phyloP scores from a whole-genome alignment of 768 basidiomycete genomes.

The Lactifluus piperatus region DNA sequence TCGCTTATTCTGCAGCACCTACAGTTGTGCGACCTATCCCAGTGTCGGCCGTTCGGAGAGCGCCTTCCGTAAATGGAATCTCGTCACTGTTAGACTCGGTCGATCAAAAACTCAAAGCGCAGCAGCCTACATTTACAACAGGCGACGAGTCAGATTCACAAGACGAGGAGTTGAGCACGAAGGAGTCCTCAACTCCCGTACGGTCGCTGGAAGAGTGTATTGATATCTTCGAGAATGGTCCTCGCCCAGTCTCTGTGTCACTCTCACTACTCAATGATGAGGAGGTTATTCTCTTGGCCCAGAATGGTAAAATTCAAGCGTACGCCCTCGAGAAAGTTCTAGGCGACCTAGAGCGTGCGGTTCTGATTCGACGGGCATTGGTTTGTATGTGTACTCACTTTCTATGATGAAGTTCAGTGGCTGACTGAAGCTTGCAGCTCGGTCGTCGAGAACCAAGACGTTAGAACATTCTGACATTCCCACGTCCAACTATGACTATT shows the following conservation, averaged over 20 bases:
- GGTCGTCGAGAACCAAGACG: constrained; percentile 74
- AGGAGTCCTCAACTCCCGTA: constrained; percentile 11
- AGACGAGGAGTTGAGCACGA: constrained; percentile 17
- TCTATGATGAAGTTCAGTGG: background rate
- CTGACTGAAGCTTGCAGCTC: constrained; percentile 41
- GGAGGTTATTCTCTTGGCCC: constrained; percentile 80
- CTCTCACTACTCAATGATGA: constrained; percentile 74
- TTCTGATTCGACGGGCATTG: constrained; percentile 75
- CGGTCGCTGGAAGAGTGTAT: constrained; percentile 72
- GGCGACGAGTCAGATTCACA: constrained; percentile 21
- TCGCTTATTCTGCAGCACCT: constrained; percentile 11
- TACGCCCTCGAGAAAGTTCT: constrained; percentile 94
- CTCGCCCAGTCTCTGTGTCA: constrained; percentile 48
- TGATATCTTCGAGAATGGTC: constrained; percentile 68
- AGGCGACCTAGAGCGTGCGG: constrained; percentile 83
- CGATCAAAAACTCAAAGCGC: constrained; percentile 40
- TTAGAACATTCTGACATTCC: constrained; percentile 82
- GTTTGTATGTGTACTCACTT: constrained; percentile 57
- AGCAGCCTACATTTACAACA: constrained; percentile 23
- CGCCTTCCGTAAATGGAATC: constrained; percentile 22
- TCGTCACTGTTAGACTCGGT: constrained; percentile 50
- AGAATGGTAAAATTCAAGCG: constrained; percentile 89
- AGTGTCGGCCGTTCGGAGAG: constrained; percentile 19
- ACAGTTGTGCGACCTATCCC: constrained; percentile 19
- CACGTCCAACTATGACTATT: constrained; percentile 83